Conservation (phyloP, 2,329 filamentous ascomycete genomes). For the Dothistroma septosporum region DNA sequence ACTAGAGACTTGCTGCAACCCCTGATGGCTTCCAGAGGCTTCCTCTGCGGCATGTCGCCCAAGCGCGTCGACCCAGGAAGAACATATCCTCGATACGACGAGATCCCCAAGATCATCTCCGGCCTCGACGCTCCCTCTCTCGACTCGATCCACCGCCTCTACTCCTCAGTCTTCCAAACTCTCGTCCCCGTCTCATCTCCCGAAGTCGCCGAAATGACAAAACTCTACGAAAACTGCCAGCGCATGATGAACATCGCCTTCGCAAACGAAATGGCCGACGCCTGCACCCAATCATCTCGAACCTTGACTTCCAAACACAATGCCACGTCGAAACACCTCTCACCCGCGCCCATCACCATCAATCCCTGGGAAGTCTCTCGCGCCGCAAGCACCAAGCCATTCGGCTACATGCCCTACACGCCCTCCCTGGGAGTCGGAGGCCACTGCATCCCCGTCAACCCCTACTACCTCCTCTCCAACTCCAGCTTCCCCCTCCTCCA, state of each 20-base stretch:
- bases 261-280: slow-evolving; percentile 24
- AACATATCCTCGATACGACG: slow-evolving; percentile 3
- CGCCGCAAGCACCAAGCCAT: slow-evolving; percentile 30
- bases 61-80: slow-evolving; percentile 12
- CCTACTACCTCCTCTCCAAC: slow-evolving; percentile 49
- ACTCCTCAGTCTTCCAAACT: slow-evolving; percentile 8
- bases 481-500: slow-evolving; percentile 45
- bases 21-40: not conserved
- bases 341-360: slow-evolving; percentile 12
- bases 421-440: slow-evolving; percentile 53
- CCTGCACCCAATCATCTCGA: slow-evolving; percentile 4
- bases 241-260: slow-evolving; percentile 25
- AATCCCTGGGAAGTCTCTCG: slow-evolving; percentile 18
- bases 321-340: not conserved
- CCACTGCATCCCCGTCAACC: slow-evolving; percentile 56
- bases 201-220: slow-evolving; percentile 15
- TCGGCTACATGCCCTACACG: slow-evolving; percentile 49
- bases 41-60: slow-evolving; percentile 13
- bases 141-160: slow-evolving; percentile 5
- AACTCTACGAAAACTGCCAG: slow-evolving; percentile 14
- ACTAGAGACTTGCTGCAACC: slow-evolving; percentile 7
- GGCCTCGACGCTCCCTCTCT: slow-evolving; percentile 4
- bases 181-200: slow-evolving; percentile 6
- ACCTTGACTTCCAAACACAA: not conserved
- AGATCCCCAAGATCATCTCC: slow-evolving; percentile 13